phyloP scores from a whole-genome alignment of 768 basidiomycete species.

The Phanerochaete sordida region DNA sequence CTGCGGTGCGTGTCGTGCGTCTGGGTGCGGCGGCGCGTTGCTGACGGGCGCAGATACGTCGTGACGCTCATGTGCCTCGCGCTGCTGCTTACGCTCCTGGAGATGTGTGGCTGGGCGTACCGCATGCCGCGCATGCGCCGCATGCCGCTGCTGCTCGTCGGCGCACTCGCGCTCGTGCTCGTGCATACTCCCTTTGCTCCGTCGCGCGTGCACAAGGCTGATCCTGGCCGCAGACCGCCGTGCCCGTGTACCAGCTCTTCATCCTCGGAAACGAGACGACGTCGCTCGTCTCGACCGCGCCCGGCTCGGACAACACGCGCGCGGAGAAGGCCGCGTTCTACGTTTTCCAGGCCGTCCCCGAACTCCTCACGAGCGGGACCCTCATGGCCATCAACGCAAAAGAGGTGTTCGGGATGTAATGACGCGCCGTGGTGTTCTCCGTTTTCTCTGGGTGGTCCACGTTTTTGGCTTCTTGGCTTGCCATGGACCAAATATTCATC shows the following conservation, averaged over 20 bases:
- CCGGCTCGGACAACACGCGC: slow-evolving; percentile 11
- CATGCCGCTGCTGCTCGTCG: not conserved
- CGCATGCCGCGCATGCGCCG: not conserved
- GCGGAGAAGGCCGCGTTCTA: slow-evolving; percentile 15
- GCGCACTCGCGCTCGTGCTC: slow-evolving; percentile 1
- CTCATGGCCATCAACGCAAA: not conserved
- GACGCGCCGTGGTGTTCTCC: not conserved
- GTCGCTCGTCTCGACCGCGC: not conserved
- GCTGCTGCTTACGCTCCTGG: not conserved
- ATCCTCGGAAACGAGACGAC: not conserved
- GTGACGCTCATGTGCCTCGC: not conserved
- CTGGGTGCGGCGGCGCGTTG: not conserved
- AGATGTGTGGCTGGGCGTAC: not conserved
- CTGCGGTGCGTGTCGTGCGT: not conserved
- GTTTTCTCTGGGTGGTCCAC: too few relatives aligned
- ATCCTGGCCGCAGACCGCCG: not conserved
- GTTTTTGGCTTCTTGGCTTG: too few relatives aligned
- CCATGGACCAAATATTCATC: too few relatives aligned
- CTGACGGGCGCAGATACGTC: not conserved
- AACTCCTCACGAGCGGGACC: slow-evolving; percentile 1
- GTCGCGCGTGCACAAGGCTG: too few relatives aligned
- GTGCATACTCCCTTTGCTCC: not conserved
- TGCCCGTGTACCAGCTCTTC: slow-evolving; percentile 1
- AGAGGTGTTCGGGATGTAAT: not conserved
- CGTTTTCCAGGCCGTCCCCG: slow-evolving; percentile 15